These are phyloP conservation scores for Neonectria faginata DNA, from an alignment of 2,329 filamentous ascomycete species.

Conservation along the genomic window DNA sequence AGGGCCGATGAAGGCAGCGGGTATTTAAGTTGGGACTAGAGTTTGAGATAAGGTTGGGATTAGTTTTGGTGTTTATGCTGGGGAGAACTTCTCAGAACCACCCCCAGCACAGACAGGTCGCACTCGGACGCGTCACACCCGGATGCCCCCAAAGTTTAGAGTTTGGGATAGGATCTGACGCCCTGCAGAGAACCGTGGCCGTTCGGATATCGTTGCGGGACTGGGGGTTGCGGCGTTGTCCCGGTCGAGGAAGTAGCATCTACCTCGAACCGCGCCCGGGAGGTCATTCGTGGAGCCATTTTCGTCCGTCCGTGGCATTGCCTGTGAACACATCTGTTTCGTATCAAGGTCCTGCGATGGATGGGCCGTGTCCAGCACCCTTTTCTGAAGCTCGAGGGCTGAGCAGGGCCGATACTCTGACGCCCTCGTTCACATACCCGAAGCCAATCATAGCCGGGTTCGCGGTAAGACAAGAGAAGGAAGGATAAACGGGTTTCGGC, in stretches of 20 bases:
- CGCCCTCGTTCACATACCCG: constrained; percentile 6
- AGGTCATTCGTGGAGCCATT: constrained; percentile 40
- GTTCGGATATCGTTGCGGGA: constrained; percentile 27
- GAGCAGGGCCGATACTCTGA: constrained; percentile 11
- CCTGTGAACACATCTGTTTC: constrained; percentile 3
- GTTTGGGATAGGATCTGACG: constrained; percentile 3
- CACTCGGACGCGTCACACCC: background rate
- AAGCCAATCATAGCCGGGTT: constrained; percentile 14
- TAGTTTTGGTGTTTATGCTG: background rate
- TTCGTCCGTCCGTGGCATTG: constrained; percentile 28
- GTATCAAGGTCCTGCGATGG: constrained; percentile 7
- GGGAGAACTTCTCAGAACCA: background rate
- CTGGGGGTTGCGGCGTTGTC: constrained; percentile 12
- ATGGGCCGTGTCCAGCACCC: constrained; percentile 4
- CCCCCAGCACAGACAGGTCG: background rate
- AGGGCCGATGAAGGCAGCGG: background rate
- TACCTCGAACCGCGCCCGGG: constrained; percentile 16
- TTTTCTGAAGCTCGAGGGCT: background rate
- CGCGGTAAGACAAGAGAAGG: constrained; percentile 4
- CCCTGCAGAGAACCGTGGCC: constrained; percentile 1
- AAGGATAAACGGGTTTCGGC: constrained; percentile 3
- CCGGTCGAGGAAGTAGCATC: constrained; percentile 18
- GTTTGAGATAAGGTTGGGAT: background rate
- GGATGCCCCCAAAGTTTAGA: constrained; percentile 30
- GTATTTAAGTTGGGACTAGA: too few relatives aligned